Evolutionary conservation across 2,329 filamentous ascomycete genomes (phyloP).

Genomic region (Penicillium thymicola): DNA sequence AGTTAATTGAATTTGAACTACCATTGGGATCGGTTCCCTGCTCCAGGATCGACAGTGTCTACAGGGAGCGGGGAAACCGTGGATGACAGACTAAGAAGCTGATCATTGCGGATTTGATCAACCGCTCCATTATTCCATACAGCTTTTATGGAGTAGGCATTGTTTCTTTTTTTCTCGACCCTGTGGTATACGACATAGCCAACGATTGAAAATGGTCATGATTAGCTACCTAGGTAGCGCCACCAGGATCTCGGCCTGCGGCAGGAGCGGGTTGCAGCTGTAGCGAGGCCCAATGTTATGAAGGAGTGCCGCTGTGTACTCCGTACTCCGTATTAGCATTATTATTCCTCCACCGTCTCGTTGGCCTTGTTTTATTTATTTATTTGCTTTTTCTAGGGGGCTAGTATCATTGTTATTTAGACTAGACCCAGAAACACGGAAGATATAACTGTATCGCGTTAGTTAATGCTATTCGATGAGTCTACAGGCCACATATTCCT

Average conservation of each 20-base stretch:
- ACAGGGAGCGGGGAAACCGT: background rate
- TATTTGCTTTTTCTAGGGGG: background rate
- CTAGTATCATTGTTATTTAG: background rate
- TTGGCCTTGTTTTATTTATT: background rate
- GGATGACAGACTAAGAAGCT: background rate
- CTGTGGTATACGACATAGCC: background rate
- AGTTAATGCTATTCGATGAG: background rate
- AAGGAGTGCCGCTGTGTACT: background rate
- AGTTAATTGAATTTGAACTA: background rate
- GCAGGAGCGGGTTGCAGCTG: background rate
- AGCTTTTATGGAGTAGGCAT: background rate
- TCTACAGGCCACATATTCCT: background rate
- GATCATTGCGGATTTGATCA: background rate
- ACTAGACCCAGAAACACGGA: background rate
- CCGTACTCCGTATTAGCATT: background rate
- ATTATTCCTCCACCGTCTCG: background rate
- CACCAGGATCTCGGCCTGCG: background rate
- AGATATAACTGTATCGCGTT: background rate
- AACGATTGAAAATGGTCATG: background rate
- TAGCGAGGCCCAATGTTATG: slow-evolving; percentile 3
- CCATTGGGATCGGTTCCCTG: slow-evolving; percentile 21
- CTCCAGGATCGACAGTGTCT: slow-evolving; percentile 20
- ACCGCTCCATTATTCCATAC: background rate
- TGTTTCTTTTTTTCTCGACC: background rate
- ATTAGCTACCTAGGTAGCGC: background rate